phyloP scores from a whole-genome alignment of 352 stramenopile species.

The Pythium guiyangense region DNA sequence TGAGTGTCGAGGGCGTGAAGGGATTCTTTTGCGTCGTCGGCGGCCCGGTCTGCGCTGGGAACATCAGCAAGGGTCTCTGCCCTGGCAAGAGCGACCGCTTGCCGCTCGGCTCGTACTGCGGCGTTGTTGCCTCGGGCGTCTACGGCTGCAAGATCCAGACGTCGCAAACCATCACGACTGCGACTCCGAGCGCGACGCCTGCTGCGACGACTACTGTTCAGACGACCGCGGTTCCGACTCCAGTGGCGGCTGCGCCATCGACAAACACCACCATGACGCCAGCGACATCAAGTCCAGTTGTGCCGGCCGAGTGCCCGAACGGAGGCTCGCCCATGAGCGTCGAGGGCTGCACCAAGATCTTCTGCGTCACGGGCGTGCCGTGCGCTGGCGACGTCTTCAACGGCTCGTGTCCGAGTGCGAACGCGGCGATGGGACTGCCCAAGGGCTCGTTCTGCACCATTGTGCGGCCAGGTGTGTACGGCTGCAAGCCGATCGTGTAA shows the following conservation, averaged over 20 bases:
- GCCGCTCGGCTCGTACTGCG: too few species aligned
- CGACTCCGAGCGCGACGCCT: background rate
- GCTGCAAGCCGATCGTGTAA: slow-evolving; percentile 11
- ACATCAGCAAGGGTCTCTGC: slow-evolving; percentile 8
- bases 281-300: background rate
- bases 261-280: background rate
- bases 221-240: background rate
- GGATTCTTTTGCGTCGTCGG: slow-evolving; percentile 14
- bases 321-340: too few species aligned
- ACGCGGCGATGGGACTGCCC: slow-evolving; percentile 5
- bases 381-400: too few species aligned
- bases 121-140: slow-evolving; percentile 12
- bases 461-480: slow-evolving; percentile 8
- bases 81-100: too few species aligned
- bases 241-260: slow-evolving; percentile 1
- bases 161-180: background rate
- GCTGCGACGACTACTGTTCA: too few species aligned
- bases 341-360: too few species aligned
- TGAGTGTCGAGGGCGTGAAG: slow-evolving; percentile 10
- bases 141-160: slow-evolving; percentile 17
- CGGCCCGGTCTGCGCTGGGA: slow-evolving; percentile 9
- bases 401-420: too few species aligned
- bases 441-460: slow-evolving; percentile 10
- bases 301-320: background rate
- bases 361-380: too few species aligned